Percentiles rank a stretch among this genome's conserved stretches.
Evolutionary conservation across 371 early-diverging fungal species (phyloP).

Genomic region (Mortierella sp.): DNA sequence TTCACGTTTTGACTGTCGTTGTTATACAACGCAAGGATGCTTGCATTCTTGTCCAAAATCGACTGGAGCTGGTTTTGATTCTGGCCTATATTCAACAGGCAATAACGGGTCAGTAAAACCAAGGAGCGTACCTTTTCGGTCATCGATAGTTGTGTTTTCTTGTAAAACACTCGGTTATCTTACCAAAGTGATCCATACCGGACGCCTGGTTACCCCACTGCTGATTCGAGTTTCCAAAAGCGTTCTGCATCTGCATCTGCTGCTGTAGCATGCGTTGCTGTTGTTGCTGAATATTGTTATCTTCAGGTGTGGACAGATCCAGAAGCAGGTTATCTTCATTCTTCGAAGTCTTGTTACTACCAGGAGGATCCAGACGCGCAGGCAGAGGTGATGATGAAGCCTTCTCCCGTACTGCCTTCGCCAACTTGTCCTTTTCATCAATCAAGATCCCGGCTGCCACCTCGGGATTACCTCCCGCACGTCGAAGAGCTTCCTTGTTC

Average conservation of each 20-base stretch:
- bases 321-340: constrained; percentile 31
- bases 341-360: constrained; percentile 12
- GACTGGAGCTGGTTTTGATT: constrained; percentile 50
- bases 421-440: constrained; percentile 56
- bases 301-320: constrained; percentile 31
- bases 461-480: constrained; percentile 69
- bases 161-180: background rate
- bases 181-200: constrained; percentile 40
- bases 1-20: constrained; percentile 25
- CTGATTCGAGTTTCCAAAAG: constrained; percentile 33
- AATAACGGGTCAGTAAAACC: too few species aligned
- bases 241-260: constrained; percentile 50
- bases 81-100: constrained; percentile 21
- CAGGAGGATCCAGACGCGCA: constrained; percentile 33
- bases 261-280: constrained; percentile 39
- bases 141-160: background rate
- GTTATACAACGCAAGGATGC: constrained; percentile 36
- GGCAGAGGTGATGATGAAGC: constrained; percentile 40
- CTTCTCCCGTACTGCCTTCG: constrained; percentile 44
- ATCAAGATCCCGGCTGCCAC: constrained; percentile 65
- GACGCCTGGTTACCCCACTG: constrained; percentile 24
- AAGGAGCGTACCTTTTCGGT: too few species aligned
- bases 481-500: constrained; percentile 65
- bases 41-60: constrained; percentile 46
- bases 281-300: constrained; percentile 24